Evolutionary conservation across 352 stramenopile genomes (phyloP).

Genomic region (Pythium myriotylum): DNA sequence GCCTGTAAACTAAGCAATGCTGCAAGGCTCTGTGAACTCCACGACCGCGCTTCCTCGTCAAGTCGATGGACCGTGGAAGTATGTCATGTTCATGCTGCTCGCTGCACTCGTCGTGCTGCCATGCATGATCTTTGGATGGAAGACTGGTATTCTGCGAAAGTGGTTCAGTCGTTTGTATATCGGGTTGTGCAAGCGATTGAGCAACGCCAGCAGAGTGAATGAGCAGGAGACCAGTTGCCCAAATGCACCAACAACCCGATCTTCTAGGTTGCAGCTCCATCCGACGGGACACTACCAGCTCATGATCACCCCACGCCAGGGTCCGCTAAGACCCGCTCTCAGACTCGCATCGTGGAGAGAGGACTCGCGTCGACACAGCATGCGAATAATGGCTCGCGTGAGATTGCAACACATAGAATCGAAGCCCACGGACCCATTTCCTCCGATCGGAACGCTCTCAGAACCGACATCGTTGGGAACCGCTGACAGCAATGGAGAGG

Average conservation of each 20-base stretch:
- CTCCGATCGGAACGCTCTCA: no score
- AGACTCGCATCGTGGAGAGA: not conserved
- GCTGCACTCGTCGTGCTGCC: conserved; percentile 2
- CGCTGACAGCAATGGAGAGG: no score
- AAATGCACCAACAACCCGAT: not conserved
- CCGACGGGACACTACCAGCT: conserved; percentile 2
- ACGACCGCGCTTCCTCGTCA: not conserved
- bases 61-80: not conserved
- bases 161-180: not conserved
- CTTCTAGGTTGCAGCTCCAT: not conserved
- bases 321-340: not conserved
- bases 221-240: not conserved
- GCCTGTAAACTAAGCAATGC: not conserved
- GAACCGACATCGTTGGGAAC: no score
- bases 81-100: conserved; percentile 7
- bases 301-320: not conserved
- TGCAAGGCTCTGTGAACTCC: conserved; percentile 10
- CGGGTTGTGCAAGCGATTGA: not conserved
- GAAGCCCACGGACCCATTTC: no score
- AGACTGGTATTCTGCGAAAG: conserved; percentile 5
- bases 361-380: not conserved
- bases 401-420: not conserved
- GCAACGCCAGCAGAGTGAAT: not conserved
- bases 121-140: conserved; percentile 7
- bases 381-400: not conserved